Evolutionary conservation across 2,329 filamentous ascomycete genomes (phyloP), one percentile per base, ranked within the genome.

Genomic region (Monilinia aucupariae): DNA sequence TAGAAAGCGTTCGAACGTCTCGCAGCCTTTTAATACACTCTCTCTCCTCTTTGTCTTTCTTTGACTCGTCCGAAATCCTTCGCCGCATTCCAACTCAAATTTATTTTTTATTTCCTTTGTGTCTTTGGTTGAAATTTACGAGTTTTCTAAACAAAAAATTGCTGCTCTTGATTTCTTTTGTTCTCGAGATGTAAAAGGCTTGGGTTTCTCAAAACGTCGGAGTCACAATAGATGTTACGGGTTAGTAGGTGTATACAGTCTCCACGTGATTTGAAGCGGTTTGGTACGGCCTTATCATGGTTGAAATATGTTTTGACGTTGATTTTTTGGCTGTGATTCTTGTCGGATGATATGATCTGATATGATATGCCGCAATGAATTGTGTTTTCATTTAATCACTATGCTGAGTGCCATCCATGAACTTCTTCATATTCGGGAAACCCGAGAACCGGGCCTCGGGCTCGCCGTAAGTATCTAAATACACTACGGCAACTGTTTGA

Each of bases 401-500:
- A 22, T 43, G 41, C 22, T 25, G n/a, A 4, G 43, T 3, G n/a
- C 43, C 10, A 9, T 47, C 22, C 49, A n/a, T 34, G 8, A 20
- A 51, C 37, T 39, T 39, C 37, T 39, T 39, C 37, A 51, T 32
- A 20, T 47, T 56, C 41, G 41, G 53, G 12, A 34, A 45, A 45
- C 13, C 27, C 41, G 53, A 56, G 27, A 45, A n/a, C 41, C 39
- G 27, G 39, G 39, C 39, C 20, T 56, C 53, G 39, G 53, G 53
- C 45, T 56, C 53, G 39, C 41, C 27, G 53, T 45, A 22, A 9
- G n/a, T 45, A 45, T 45, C 2, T 45, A 43, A 47, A 34, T 34
- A 56, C 53, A 45, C 39, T 56, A 56, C 53, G 45, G 53, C 53
- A 56, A 32, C 27, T 56, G 34, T 47, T 56, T 47, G 39, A 34